phyloP scores from a whole-genome alignment of 371 early-diverging fungal species.

The Mortierella sp. region DNA sequence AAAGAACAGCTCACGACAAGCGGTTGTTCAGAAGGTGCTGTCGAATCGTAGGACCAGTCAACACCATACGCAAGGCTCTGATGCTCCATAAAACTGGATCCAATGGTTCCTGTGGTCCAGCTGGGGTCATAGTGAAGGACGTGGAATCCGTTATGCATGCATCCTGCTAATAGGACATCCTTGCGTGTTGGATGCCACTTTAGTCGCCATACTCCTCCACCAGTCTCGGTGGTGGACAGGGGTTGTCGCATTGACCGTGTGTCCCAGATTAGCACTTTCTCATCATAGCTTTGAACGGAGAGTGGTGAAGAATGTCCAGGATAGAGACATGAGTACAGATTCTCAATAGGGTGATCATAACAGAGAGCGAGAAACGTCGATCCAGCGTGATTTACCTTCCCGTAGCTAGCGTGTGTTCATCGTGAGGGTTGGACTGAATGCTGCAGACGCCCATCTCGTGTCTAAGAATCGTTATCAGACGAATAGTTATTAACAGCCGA shows the following conservation, averaged over 20 bases:
- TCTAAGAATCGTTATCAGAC: slow-evolving; percentile 34
- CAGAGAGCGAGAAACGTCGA: not conserved
- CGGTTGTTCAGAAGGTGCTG: slow-evolving; percentile 13
- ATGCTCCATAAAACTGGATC: slow-evolving; percentile 75
- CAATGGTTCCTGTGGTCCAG: slow-evolving; percentile 15
- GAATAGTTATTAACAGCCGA: too few relatives aligned
- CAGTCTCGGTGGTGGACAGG: slow-evolving; percentile 70
- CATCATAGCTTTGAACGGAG: slow-evolving; percentile 76
- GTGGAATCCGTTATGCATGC: slow-evolving; percentile 90
- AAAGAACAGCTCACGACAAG: slow-evolving; percentile 92
- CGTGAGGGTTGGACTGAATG: slow-evolving; percentile 83
- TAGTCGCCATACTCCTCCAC: slow-evolving; percentile 94
- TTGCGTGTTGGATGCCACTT: slow-evolving; percentile 89
- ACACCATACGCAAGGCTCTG: slow-evolving; percentile 90
- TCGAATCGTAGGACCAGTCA: slow-evolving; percentile 80
- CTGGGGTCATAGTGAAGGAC: slow-evolving; percentile 55
- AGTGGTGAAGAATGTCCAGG: not conserved
- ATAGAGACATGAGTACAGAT: too few relatives aligned
- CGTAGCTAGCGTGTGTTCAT: slow-evolving; percentile 79
- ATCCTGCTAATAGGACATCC: slow-evolving; percentile 78
- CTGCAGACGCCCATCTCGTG: slow-evolving; percentile 87
- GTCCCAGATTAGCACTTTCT: slow-evolving; percentile 89
- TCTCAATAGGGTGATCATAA: too few relatives aligned
- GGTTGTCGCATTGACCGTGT: slow-evolving; percentile 83
- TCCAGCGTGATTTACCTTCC: slow-evolving; percentile 64